These are phyloP conservation scores for Rhizophagus prolifer DNA, from an alignment of 192 early-diverging fungal species.

Conservation along the genomic window DNA sequence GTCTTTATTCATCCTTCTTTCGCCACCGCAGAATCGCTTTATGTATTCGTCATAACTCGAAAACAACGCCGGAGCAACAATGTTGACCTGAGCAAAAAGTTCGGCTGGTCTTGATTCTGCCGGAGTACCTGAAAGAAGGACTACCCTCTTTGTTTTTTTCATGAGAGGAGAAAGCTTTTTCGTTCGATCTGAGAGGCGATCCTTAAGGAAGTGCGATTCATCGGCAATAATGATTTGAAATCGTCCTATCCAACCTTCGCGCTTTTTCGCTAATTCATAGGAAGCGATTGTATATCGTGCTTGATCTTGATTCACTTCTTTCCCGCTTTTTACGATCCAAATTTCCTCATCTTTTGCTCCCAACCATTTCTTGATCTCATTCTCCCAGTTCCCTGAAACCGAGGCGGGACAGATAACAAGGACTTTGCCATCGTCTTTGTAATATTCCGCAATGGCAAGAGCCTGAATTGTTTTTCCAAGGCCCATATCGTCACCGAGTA, in stretches of 20 bases:
- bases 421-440: slow-evolving; percentile 43
- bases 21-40: neutral
- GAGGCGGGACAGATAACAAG: slow-evolving; percentile 49
- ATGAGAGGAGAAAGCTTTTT: slow-evolving; percentile 39
- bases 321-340: neutral
- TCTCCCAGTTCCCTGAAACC: slow-evolving; percentile 40
- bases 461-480: slow-evolving; percentile 51
- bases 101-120: neutral
- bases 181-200: slow-evolving; percentile 41
- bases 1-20: neutral
- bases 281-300: neutral
- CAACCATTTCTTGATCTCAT: slow-evolving; percentile 50
- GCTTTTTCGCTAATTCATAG: neutral
- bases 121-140: slow-evolving; percentile 1
- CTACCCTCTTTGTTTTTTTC: slow-evolving; percentile 8
- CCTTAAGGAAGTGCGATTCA: slow-evolving; percentile 49
- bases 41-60: neutral
- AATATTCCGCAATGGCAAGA: slow-evolving; percentile 37
- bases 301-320: slow-evolving; percentile 3
- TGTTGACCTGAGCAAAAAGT: neutral
- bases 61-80: neutral
- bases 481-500: slow-evolving; percentile 47
- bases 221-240: slow-evolving; percentile 43
- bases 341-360: slow-evolving; percentile 35
- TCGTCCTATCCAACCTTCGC: neutral